Evolutionary conservation across 1,139 yeast genomes (phyloP), one percentile per base, ranked within the genome.

Genomic region (Lizanozyma gosingica): DNA sequence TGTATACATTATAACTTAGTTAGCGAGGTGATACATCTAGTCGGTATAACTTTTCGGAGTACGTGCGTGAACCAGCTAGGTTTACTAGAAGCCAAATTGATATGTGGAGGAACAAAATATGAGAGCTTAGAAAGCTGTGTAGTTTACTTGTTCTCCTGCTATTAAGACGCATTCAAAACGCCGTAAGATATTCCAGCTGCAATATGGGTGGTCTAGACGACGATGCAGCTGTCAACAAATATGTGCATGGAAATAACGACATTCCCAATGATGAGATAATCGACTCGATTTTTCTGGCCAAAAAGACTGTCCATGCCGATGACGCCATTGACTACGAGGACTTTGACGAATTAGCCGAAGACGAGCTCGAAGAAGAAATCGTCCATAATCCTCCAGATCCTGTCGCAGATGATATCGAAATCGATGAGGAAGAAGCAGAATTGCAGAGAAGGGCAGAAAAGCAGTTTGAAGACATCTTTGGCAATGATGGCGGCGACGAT

Each of bases 291-390:
- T 69, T 67, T 48, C 53, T 48, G 44, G 69, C 65, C 35, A 53
- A 59, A 18, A 55, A 54, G 35, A 76, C 81, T 0, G 57, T 73
- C 43, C 97, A 90, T 58, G 92, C 94, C 1, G 96, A 79, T 3
- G 92, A 90, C 57, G 97, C 98, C n/a, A 67, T 88, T 36, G 97
- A 92, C 60, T 92, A 85, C 56, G 97, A 87, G 53, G 96, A 87
- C 55, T 94, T 86, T 48, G 97, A 90, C 50, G 97, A 90, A 57
- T 67, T 92, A 42, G 97, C 97, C 0, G 97, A 69, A n/a, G 73
- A 88, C 38, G 96, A 87, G 41, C 51, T 41, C 9, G 54, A 44
- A 6, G 56, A 48, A 17, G 60, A 52, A 15, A 61, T 50, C 6
- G 62, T 49, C 3, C 60, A 54, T 14, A 59, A 52, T 22, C 59